Base-by-base conservation (phyloP, 2,329 filamentous ascomycete species). In the Xylaria digitata region DNA sequence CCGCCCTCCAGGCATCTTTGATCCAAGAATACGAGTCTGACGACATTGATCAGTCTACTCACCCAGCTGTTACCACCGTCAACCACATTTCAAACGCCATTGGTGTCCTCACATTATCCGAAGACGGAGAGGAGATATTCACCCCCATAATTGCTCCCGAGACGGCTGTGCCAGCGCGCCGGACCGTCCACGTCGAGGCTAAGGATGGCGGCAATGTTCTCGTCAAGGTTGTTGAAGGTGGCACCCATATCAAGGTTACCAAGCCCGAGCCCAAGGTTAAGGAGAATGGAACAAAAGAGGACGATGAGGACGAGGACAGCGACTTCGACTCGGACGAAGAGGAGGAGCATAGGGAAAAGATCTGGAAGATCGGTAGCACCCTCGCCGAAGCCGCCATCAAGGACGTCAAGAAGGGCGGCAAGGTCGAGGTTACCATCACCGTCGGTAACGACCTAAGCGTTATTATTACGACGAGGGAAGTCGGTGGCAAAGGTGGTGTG, bases 11-110 rank as follows among this genome's bases (percentile, higher is more conserved):
- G 83, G 96, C 96, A 43, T 96, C 91, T 67, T 85, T 99, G 70
- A 93, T 99, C 79, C 90, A 94, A 80, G 95, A 97, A 80, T 99
- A 97, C 81, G 96, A 99, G 75, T 86, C 89, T 73, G 90, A 93
- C 72, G 95, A 98, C 78, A 96, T 99, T 74, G 92, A 96, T 79
- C 94, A 97, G 85, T 97, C 93, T 70, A 97, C 94, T 54, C 95
- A 99, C 84, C 91, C 96, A 59, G 93, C 94, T 78, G 94, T 99
- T 71, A 97, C 95, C 40, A 95, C 94, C 17, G 94, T 96, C 59
- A 93, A 94, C 75, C 96, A 99, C 83, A 90, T 97, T 70, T 86
- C 89, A 74, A 92, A 94, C 78, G 92, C 95, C 69, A 92, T 99
- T 70, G 96, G 96, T 78, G 91, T 98, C 60, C 86, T 97, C 70